Evolutionary conservation across 768 basidiomycete species (phyloP).

Genomic region (Agrocybe praecox): DNA sequence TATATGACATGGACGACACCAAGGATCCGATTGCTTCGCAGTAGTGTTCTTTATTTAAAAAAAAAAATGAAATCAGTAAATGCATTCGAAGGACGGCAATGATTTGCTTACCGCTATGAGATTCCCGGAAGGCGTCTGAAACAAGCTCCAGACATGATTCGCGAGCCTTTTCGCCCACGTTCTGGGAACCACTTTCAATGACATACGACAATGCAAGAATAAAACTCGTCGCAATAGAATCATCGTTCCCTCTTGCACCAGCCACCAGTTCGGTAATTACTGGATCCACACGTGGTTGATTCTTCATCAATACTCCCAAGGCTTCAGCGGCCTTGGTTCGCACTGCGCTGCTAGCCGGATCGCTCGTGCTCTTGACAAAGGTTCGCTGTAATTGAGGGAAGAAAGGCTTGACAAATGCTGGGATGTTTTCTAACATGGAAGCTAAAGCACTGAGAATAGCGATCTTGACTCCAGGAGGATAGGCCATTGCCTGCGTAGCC

Average conservation of each 20-base stretch:
- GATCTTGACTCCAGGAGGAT: constrained; percentile 91
- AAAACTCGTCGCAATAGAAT: constrained; percentile 75
- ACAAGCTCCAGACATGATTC: constrained; percentile 78
- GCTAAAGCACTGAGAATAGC: constrained; percentile 87
- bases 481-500: constrained; percentile 85
- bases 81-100: constrained; percentile 8
- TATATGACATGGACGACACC: constrained; percentile 62
- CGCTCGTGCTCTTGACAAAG: constrained; percentile 91
- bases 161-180: constrained; percentile 76
- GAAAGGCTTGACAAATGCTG: constrained; percentile 93
- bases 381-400: constrained; percentile 97
- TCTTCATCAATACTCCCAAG: constrained; percentile 87
- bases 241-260: constrained; percentile 59
- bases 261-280: constrained; percentile 87
- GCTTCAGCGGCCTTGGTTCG: constrained; percentile 83
- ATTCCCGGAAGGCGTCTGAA: constrained; percentile 75
- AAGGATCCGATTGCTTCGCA: constrained; percentile 63
- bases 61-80: not conserved
- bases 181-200: constrained; percentile 64
- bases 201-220: constrained; percentile 79
- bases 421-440: constrained; percentile 84
- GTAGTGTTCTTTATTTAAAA: constrained; percentile 59
- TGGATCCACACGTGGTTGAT: constrained; percentile 89
- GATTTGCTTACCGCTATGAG: constrained; percentile 57
- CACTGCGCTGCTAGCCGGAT: constrained; percentile 76